These are phyloP conservation scores for Fallopia convolvulus DNA, from an alignment of 148 eudicot genomes.

Conservation along the genomic window DNA sequence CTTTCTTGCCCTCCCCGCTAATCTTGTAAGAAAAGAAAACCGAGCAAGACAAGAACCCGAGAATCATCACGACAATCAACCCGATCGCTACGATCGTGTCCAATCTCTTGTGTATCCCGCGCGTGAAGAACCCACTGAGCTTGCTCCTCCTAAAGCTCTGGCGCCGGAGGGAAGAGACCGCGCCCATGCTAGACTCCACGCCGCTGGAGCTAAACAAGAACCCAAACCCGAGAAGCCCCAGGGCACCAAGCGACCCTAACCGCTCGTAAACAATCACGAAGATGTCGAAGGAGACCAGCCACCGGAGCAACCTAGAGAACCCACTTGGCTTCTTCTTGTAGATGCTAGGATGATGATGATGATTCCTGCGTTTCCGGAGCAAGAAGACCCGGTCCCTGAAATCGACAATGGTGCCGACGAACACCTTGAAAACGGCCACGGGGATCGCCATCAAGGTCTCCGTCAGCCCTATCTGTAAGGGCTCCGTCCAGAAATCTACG, in stretches of 20 bases:
- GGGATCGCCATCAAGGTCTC: constrained; percentile 78
- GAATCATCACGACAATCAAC: constrained; percentile 61
- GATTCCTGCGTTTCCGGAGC: constrained; percentile 21
- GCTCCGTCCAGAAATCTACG: constrained; percentile 71
- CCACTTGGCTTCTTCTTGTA: constrained; percentile 38
- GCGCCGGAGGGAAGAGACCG: constrained; percentile 54
- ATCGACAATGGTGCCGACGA: constrained; percentile 64
- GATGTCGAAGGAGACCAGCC: constrained; percentile 61
- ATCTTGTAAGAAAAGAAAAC: constrained; percentile 78
- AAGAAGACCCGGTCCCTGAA: constrained; percentile 34
- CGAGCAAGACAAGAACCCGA: constrained; percentile 43
- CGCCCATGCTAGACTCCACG: constrained; percentile 55
- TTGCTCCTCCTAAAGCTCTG: constrained; percentile 47
- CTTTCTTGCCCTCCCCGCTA: constrained; percentile 81
- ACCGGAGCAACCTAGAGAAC: constrained; percentile 51
- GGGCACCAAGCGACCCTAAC: constrained; percentile 43
- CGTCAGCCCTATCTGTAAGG: constrained; percentile 59
- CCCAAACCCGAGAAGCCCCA: constrained; percentile 45
- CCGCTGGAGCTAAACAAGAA: constrained; percentile 43
- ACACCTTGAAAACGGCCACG: constrained; percentile 52
- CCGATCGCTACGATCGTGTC: constrained; percentile 85
- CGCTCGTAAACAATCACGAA: constrained; percentile 69
- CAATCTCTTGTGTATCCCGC: constrained; percentile 49
- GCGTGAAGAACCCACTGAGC: constrained; percentile 53
- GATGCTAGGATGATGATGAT: no score